Evolutionary conservation across 2,329 filamentous ascomycete genomes (phyloP).

Genomic region (Amylocarpus encephaloides): DNA sequence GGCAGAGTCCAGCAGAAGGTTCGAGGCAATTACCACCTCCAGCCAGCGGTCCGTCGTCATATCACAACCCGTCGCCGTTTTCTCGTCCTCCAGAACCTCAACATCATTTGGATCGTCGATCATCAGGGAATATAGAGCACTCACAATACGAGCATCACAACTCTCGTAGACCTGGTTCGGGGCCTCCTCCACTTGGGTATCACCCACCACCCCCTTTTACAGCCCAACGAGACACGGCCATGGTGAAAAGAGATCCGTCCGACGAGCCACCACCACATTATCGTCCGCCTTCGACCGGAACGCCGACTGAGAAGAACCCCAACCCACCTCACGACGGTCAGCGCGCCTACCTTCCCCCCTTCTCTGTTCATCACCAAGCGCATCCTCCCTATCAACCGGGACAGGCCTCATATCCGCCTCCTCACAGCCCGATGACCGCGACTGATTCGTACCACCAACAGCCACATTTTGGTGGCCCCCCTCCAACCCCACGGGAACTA

Average conservation of each 20-base stretch:
- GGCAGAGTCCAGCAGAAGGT: slow-evolving; percentile 43
- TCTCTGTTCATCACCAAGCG: slow-evolving; percentile 15
- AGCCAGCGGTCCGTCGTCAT: slow-evolving; percentile 20
- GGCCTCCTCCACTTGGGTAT: slow-evolving; percentile 24
- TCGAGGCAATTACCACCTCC: slow-evolving; percentile 36
- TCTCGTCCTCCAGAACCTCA: slow-evolving; percentile 31
- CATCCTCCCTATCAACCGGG: slow-evolving; percentile 15
- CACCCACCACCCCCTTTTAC: slow-evolving; percentile 31
- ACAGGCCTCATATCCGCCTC: slow-evolving; percentile 17
- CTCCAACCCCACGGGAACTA: slow-evolving; percentile 15
- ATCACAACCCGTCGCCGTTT: slow-evolving; percentile 25
- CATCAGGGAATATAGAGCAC: slow-evolving; percentile 42
- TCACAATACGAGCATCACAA: slow-evolving; percentile 46
- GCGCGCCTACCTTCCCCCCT: slow-evolving; percentile 16
- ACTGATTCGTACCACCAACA: slow-evolving; percentile 18
- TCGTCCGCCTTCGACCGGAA: slow-evolving; percentile 26
- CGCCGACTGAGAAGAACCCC: slow-evolving; percentile 23
- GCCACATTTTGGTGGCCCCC: slow-evolving; percentile 15
- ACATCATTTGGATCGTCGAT: slow-evolving; percentile 46
- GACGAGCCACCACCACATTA: slow-evolving; percentile 35
- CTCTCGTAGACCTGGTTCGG: slow-evolving; percentile 24
- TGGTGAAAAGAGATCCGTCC: slow-evolving; percentile 48
- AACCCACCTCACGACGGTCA: slow-evolving; percentile 23
- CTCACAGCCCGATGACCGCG: slow-evolving; percentile 27
- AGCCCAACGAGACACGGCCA: slow-evolving; percentile 39